A percentile compares a stretch with the other conserved stretches of the same genome.
Evolutionary conservation across 2,329 filamentous ascomycete genomes (phyloP).

Genomic region (Colletotrichum kahawae): DNA sequence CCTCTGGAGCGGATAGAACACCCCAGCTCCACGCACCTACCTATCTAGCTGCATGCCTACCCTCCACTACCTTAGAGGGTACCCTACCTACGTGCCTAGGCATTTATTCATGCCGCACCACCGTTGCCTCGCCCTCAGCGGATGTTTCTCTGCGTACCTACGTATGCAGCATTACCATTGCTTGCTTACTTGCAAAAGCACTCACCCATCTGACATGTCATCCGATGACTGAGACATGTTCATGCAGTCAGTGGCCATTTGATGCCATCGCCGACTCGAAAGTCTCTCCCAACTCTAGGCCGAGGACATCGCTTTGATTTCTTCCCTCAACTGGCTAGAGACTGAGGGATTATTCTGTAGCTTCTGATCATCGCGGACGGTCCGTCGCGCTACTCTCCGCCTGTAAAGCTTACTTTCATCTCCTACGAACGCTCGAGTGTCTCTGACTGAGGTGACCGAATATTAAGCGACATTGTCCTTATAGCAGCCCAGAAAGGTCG

Average conservation of each 20-base stretch:
- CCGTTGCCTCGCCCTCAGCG: not conserved
- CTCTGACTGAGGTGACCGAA: not conserved
- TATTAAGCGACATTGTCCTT: not conserved
- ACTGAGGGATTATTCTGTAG: not conserved
- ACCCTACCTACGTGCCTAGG: not conserved
- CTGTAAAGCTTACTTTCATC: not conserved
- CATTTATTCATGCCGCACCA: not conserved
- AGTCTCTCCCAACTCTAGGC: not conserved
- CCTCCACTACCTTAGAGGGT: not conserved
- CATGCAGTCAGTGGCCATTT: not conserved
- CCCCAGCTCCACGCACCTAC: not conserved
- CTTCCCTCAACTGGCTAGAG: not conserved
- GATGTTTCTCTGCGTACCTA: not conserved
- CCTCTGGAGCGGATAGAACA: constrained; percentile 7
- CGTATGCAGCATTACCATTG: not conserved
- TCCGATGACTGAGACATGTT: not conserved
- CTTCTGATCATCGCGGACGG: not conserved
- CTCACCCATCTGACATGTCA: not conserved
- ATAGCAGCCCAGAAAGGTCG: not conserved
- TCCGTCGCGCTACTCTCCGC: not conserved
- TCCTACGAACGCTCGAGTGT: constrained; percentile 1
- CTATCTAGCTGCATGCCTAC: not conserved
- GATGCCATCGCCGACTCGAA: not conserved
- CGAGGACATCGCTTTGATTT: not conserved
- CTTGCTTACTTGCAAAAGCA: not conserved